phyloP scores from a whole-genome alignment of 106 monocot genomes.

The Amphibolis antarctica region DNA sequence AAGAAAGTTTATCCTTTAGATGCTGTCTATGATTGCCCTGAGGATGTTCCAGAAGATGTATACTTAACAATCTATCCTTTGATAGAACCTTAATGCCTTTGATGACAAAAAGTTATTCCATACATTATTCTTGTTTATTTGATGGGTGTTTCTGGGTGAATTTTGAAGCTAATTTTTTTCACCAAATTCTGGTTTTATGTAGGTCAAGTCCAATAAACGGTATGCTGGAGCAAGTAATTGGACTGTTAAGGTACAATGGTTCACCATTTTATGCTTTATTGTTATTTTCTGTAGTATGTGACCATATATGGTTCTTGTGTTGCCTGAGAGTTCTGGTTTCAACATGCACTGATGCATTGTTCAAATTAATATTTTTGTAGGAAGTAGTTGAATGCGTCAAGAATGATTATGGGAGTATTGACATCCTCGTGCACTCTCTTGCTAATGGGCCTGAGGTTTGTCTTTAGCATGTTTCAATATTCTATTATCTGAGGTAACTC shows the following conservation, averaged over 20 bases:
- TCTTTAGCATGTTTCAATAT: background rate
- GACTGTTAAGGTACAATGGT: constrained; percentile 68
- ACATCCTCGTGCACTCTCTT: constrained; percentile 97
- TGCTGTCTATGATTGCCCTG: constrained; percentile 80
- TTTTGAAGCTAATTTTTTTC: background rate
- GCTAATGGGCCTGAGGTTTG: constrained; percentile 88
- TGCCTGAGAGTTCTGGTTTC: no score
- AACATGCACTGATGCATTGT: no score
- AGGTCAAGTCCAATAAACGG: constrained; percentile 86
- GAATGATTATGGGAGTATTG: constrained; percentile 89
- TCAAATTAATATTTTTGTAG: constrained; percentile 20
- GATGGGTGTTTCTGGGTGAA: background rate
- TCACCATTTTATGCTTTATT: background rate
- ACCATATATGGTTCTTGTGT: no score
- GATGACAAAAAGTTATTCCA: background rate
- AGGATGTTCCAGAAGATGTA: constrained; percentile 97
- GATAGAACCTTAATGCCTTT: no score
- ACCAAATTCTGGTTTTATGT: background rate
- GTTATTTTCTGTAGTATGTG: constrained; percentile 2
- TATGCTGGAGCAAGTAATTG: constrained; percentile 86
- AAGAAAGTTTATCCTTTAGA: constrained; percentile 84
- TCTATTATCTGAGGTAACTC: background rate
- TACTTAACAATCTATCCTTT: background rate
- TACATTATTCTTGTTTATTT: no score
- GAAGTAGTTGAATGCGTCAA: constrained; percentile 86